Evolutionary conservation across 441 rosid genomes (phyloP), one percentile per base, ranked within the genome.

Genomic region (Croton laevigatus): DNA sequence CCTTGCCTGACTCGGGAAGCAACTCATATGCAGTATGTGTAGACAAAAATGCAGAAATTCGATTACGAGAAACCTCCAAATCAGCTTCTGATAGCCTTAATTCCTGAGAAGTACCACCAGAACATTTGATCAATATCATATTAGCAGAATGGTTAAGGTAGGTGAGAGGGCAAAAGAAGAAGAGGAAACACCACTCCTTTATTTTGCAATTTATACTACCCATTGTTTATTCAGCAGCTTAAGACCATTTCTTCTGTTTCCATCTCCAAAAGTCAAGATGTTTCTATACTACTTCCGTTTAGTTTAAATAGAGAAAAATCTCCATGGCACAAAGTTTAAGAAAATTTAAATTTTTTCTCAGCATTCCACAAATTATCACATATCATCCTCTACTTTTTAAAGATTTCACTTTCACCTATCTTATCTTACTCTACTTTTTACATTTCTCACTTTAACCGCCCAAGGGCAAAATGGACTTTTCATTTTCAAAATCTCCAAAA

Each of bases 1-100:
- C 92, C 92, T 88, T 88, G 88, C 92, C 92, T 69, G 92, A 88
- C 83, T 88, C 87, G 38, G 92, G 92, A 75, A 88, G 86, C 77
- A 88, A 79, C 79, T 88, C 92, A 71, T 85, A 88, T 53, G 87
- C 89, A 61, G 88, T 86, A 72, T 81, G 88, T 12, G 77, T 40
- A 61, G 86, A 77, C 78, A 88, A 74, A 75, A 81, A 86, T 60
- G 72, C 76, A 73, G 85, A 84, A 66, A 88, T 75, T 27, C 84
- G 88, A 13, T 78, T 79, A 65, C 86, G 84, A 74, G 88, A 86
- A 44, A 81, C 84, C 72, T 79, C 80, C 46, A 88, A 72, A 52
- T 84, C 88, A 57, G 83, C 60, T n/a, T 78, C 83, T 32, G 86
- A 55, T 74, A 82, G 73, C 68, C 83, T 70, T 32, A 61, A 71